Evolutionary conservation across 2,329 filamentous ascomycete genomes (phyloP).

Genomic region (Pseudophaeomoniella oleicola): DNA sequence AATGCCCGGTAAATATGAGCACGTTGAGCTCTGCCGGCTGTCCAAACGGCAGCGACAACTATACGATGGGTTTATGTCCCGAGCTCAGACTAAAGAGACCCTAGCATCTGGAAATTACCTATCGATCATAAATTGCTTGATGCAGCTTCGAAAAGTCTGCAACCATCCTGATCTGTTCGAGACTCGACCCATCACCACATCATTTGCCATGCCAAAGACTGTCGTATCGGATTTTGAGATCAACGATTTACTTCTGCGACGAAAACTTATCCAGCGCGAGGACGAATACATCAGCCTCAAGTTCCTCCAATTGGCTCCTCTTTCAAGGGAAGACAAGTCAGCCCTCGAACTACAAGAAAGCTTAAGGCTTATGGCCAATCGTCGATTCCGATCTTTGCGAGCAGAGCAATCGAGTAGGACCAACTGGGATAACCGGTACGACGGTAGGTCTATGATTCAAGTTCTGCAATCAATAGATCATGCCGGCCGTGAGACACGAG

Average conservation of each 20-base stretch:
- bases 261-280: constrained; percentile 42
- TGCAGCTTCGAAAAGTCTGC: constrained; percentile 95
- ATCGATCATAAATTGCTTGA: constrained; percentile 94
- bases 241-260: constrained; percentile 56
- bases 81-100: constrained; percentile 77
- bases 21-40: constrained; percentile 86
- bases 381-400: constrained; percentile 53
- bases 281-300: constrained; percentile 47
- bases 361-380: constrained; percentile 55
- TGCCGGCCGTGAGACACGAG: constrained; percentile 50
- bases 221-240: constrained; percentile 59
- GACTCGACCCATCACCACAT: constrained; percentile 90
- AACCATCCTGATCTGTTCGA: constrained; percentile 97
- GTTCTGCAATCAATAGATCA: constrained; percentile 62
- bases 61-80: constrained; percentile 90
- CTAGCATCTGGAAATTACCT: constrained; percentile 88
- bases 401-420: constrained; percentile 49
- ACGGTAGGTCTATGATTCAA: constrained; percentile 53
- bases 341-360: constrained; percentile 35
- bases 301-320: constrained; percentile 67
- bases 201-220: constrained; percentile 78
- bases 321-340: constrained; percentile 53
- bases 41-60: constrained; percentile 91
- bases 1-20: constrained; percentile 96
- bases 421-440: constrained; percentile 43